These are phyloP conservation scores for Fusarium clavum DNA, from an alignment of 2,329 filamentous ascomycete genomes.

Conservation along the genomic window DNA sequence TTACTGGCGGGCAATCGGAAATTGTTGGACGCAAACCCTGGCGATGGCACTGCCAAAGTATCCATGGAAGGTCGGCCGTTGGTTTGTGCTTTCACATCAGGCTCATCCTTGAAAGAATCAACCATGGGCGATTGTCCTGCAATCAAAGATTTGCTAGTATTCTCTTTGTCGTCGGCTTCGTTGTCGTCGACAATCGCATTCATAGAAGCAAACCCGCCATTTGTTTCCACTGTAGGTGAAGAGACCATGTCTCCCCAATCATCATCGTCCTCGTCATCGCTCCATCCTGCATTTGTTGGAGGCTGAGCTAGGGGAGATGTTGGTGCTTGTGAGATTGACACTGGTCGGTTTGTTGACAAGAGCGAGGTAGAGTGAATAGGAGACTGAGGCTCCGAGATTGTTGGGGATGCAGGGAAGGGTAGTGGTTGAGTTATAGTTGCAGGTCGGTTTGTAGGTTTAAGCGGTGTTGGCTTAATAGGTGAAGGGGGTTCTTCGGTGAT, in stretches of 20 bases:
- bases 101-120: background rate
- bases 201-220: constrained; percentile 37
- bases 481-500: constrained; percentile 27
- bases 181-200: constrained; percentile 22
- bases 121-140: constrained; percentile 14
- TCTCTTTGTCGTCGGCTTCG: background rate
- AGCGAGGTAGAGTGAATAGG: constrained; percentile 19
- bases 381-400: constrained; percentile 24
- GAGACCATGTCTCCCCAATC: constrained; percentile 72
- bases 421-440: constrained; percentile 36
- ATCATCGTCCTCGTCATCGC: constrained; percentile 59
- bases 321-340: constrained; percentile 34
- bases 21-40: constrained; percentile 8
- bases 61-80: constrained; percentile 29
- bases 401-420: constrained; percentile 32
- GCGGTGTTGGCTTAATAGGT: constrained; percentile 26
- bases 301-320: constrained; percentile 42
- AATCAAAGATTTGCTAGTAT: constrained; percentile 18
- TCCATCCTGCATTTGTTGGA: constrained; percentile 32
- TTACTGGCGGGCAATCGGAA: background rate
- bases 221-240: constrained; percentile 43
- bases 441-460: constrained; percentile 36
- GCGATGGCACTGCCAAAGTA: constrained; percentile 1
- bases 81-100: background rate
- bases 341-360: constrained; percentile 23